Conservation (phyloP, 805 yeast species). For the Schizosaccharomyces pombe region ASM294v3 CU329670.1:2648501-2649000, state of each 20-base stretch:
- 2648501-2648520: conserved; percentile 23
- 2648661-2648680: conserved; percentile 27
- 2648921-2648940: conserved; percentile 17
- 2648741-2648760: not conserved
- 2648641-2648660: conserved; percentile 20
- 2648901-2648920: conserved; percentile 24
- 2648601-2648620: conserved; percentile 41
- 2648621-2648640: conserved; percentile 16
- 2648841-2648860: not conserved
- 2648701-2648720: conserved; percentile 32
- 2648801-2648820: conserved; percentile 33
- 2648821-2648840: conserved; percentile 11
- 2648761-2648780: too few relatives aligned
- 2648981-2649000: conserved; percentile 10
- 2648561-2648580: conserved; percentile 25
- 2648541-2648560: conserved; percentile 19
- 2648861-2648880: conserved; percentile 21
- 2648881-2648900: conserved; percentile 48
- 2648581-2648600: conserved; percentile 32
- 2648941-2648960: conserved; percentile 19
- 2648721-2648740: conserved; percentile 20
- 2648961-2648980: conserved; percentile 15
- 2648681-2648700: conserved; percentile 15
- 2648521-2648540: conserved; percentile 33
- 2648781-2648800: conserved; percentile 12